Conservation (phyloP, 306 rosid species). For the Prunus padus region DNA sequence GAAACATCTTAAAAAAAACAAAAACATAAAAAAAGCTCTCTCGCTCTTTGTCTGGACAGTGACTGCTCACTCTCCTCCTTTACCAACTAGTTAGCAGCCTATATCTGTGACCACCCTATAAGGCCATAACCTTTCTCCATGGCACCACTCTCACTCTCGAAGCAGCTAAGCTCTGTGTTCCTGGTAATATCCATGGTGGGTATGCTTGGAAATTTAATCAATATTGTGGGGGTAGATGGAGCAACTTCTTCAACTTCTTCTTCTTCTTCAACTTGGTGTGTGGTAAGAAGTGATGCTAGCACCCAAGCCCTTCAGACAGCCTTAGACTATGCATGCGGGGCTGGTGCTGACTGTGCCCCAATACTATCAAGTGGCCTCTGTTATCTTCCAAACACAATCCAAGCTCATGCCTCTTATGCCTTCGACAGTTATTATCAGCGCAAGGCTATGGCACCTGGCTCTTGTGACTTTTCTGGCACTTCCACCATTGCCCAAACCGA, state of each 20-base stretch:
- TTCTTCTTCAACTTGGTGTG: conserved; percentile 57
- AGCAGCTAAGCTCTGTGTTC: not conserved
- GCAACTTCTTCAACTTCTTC: not conserved
- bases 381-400: conserved; percentile 83
- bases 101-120: conserved; percentile 29
- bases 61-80: conserved; percentile 42
- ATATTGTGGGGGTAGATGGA: conserved; percentile 10
- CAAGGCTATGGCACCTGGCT: conserved; percentile 62
- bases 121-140: conserved; percentile 32
- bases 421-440: conserved; percentile 73
- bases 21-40: conserved; percentile 28
- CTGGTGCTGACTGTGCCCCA: conserved; percentile 74
- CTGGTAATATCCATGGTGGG: not conserved
- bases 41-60: conserved; percentile 11
- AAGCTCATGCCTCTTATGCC: conserved; percentile 92
- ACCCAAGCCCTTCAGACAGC: conserved; percentile 56
- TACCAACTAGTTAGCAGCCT: conserved; percentile 46
- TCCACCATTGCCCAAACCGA: conserved; percentile 81
- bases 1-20: conserved; percentile 15
- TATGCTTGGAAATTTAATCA: not conserved
- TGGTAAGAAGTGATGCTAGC: conserved; percentile 67
- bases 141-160: conserved; percentile 32
- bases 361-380: conserved; percentile 65
- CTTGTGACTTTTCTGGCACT: conserved; percentile 71
- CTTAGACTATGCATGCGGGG: conserved; percentile 72